Conservation (phyloP, 805 yeast species). For the Saturnispora quitensis region DNA sequence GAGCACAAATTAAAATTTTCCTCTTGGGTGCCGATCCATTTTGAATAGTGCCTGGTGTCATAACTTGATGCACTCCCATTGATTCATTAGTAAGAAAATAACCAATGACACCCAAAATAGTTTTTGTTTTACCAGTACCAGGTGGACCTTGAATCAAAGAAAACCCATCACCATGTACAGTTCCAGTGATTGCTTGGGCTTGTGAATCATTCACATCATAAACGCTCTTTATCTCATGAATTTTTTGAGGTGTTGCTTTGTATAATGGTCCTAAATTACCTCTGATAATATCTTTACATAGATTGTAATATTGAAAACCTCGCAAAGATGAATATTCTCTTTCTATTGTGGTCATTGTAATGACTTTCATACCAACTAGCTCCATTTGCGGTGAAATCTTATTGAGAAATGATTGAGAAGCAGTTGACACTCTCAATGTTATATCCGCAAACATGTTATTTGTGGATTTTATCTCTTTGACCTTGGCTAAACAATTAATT, state of each 20-base stretch:
- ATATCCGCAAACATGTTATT: slow-evolving; percentile 63
- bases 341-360: slow-evolving; percentile 86
- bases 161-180: slow-evolving; percentile 63
- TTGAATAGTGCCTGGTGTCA: slow-evolving; percentile 9
- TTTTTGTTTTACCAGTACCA: slow-evolving; percentile 98
- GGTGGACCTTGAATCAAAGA: slow-evolving; percentile 97
- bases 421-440: slow-evolving; percentile 57
- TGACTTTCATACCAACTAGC: slow-evolving; percentile 60
- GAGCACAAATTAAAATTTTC: slow-evolving; percentile 87
- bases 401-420: slow-evolving; percentile 37
- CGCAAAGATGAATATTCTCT: slow-evolving; percentile 81
- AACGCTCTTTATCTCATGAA: slow-evolving; percentile 34
- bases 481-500: slow-evolving; percentile 71
- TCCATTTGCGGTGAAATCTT: slow-evolving; percentile 55
- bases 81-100: slow-evolving; percentile 42
- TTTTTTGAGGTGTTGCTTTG: slow-evolving; percentile 28
- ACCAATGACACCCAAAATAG: slow-evolving; percentile 87
- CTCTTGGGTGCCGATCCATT: slow-evolving; percentile 22
- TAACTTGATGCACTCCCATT: slow-evolving; percentile 8
- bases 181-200: slow-evolving; percentile 77
- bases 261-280: slow-evolving; percentile 51
- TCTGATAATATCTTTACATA: slow-evolving; percentile 52
- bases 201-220: slow-evolving; percentile 79
- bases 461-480: slow-evolving; percentile 60
- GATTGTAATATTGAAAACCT: slow-evolving; percentile 76